These are phyloP conservation scores for Seiridium cupressi DNA, from an alignment of 2,329 filamentous ascomycete genomes.

Conservation along the genomic window DNA sequence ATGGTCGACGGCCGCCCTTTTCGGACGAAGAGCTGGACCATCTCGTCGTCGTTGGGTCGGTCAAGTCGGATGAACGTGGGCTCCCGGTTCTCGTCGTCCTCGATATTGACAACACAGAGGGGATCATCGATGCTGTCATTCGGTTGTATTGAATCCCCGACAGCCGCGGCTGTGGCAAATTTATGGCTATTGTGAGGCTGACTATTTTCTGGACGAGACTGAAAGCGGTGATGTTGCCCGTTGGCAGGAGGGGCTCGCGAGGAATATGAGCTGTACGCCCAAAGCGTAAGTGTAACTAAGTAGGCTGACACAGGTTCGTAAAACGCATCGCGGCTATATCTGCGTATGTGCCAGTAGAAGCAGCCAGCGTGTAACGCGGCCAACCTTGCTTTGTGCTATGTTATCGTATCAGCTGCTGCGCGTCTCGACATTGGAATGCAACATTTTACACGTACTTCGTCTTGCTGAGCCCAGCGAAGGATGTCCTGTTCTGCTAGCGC, in stretches of 20 bases:
- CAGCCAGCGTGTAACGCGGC: neutral
- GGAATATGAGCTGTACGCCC: slow-evolving; percentile 21
- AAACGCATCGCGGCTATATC: neutral
- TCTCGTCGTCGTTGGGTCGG: neutral
- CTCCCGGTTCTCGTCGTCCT: neutral
- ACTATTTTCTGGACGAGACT: neutral
- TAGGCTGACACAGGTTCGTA: slow-evolving; percentile 15
- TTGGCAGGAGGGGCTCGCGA: neutral
- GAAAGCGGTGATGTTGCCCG: too few species aligned
- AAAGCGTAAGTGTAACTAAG: slow-evolving; percentile 23
- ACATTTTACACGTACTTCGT: neutral
- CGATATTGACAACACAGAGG: too few species aligned
- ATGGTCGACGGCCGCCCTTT: neutral
- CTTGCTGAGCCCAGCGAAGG: neutral
- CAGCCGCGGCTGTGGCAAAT: neutral
- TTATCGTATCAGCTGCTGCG: neutral
- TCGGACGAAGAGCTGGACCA: neutral
- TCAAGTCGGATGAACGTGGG: neutral
- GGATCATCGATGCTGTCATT: neutral
- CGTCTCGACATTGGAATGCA: too few species aligned
- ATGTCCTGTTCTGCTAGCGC: neutral
- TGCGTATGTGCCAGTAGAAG: neutral
- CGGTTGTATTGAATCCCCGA: neutral
- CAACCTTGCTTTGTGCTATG: slow-evolving; percentile 1
- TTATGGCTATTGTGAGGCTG: neutral